These are phyloP conservation scores for Skeletonema costatum DNA, from an alignment of 108 stramenopile genomes.

Conservation along the genomic window DNA sequence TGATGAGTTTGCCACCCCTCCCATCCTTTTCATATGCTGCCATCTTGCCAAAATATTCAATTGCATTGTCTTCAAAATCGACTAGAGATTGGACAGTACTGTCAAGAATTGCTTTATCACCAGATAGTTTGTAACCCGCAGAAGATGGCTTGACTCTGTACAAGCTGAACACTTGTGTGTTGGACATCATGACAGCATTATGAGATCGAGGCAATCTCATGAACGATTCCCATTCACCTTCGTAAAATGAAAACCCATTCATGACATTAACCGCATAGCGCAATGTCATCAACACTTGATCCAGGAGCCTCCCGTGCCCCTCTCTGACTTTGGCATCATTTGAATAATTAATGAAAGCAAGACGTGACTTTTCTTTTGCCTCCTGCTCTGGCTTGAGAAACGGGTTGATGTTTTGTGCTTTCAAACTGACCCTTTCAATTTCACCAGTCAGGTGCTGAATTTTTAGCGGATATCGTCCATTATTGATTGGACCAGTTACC, in stretches of 20 bases:
- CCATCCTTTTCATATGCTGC: conserved; percentile 21
- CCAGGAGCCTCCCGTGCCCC: conserved; percentile 22
- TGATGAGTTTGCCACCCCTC: conserved; percentile 8
- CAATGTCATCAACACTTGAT: conserved; percentile 24
- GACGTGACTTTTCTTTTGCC: conserved; percentile 15
- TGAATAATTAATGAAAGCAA: conserved; percentile 19
- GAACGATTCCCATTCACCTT: conserved; percentile 7
- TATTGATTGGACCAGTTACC: background rate
- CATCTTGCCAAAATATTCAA: conserved; percentile 8
- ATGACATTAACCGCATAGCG: conserved; percentile 6
- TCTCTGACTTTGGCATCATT: conserved; percentile 18
- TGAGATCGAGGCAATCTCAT: conserved; percentile 8
- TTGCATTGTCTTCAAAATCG: conserved; percentile 2
- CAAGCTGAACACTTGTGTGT: conserved; percentile 2
- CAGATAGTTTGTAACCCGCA: conserved; percentile 1
- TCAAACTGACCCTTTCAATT: conserved; percentile 14
- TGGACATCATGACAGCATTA: background rate
- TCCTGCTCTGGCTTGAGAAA: conserved; percentile 19
- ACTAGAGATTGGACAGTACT: background rate
- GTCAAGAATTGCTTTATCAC: conserved; percentile 9
- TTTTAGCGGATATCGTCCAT: conserved; percentile 18
- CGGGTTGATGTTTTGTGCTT: conserved; percentile 17
- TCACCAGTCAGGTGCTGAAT: conserved; percentile 20
- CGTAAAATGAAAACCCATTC: conserved; percentile 3
- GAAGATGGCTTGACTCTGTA: conserved; percentile 20